phyloP scores from a whole-genome alignment of 2,329 filamentous ascomycete species.

The Pezicula carpinea region DNA sequence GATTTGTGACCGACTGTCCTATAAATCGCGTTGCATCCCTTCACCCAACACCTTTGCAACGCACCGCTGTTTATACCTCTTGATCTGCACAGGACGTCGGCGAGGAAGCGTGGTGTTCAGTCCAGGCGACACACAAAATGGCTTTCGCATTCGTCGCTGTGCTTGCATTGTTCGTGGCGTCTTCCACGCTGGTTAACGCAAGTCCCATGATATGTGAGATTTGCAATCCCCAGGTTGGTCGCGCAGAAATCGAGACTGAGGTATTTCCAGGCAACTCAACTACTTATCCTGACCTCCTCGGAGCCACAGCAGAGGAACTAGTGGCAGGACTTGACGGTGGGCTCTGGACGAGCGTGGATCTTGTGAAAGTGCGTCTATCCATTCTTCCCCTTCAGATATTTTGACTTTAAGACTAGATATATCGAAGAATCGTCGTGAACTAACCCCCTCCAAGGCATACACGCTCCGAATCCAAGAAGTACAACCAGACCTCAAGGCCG shows the following conservation, averaged over 20 bases:
- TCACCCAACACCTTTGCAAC: no score
- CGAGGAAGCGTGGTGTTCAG: no score
- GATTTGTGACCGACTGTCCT: no score
- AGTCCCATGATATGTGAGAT: background rate
- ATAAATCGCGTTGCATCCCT: no score
- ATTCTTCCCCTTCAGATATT: conserved; percentile 29
- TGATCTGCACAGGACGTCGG: no score
- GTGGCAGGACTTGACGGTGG: conserved; percentile 41
- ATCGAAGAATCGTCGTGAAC: no score
- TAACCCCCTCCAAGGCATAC: no score
- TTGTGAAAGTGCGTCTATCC: conserved; percentile 46
- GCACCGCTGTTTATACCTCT: no score
- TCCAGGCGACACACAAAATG: background rate
- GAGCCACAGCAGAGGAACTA: conserved; percentile 48
- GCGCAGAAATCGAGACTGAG: background rate
- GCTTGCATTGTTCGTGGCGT: background rate
- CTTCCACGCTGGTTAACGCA: background rate
- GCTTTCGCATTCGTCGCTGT: background rate
- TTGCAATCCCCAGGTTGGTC: background rate
- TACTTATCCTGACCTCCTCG: conserved; percentile 36
- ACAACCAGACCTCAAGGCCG: conserved; percentile 17
- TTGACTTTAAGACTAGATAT: no score
- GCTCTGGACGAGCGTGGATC: conserved; percentile 51
- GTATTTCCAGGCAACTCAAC: background rate
- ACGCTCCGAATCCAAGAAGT: conserved; percentile 22